phyloP scores from a whole-genome alignment of 139 green algal species.

The Closterium sp. region DNA sequence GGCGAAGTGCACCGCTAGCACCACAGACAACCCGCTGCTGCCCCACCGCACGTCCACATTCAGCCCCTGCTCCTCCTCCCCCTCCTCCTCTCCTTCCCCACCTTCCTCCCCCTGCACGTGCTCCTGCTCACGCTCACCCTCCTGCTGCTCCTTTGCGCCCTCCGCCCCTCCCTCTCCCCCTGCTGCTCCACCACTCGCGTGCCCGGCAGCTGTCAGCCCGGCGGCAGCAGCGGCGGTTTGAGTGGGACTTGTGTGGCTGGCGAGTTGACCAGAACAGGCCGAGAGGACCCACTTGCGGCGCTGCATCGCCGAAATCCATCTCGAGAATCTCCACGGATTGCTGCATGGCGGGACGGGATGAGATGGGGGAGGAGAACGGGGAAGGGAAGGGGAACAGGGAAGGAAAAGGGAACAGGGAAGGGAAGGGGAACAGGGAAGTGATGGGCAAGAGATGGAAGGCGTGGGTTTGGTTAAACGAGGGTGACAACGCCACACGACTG shows the following conservation, averaged over 20 bases:
- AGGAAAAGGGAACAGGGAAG: neutral
- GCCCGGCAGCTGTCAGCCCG: neutral
- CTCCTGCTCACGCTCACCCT: neutral
- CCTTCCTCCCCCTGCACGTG: neutral
- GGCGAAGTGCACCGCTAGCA: neutral
- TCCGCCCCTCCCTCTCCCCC: neutral
- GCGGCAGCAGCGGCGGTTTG: neutral
- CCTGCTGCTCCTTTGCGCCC: neutral
- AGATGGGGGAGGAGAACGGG: neutral
- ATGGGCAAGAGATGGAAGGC: neutral
- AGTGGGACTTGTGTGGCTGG: neutral
- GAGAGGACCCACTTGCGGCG: neutral
- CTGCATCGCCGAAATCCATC: neutral
- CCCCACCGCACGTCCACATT: neutral
- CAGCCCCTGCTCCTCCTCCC: neutral
- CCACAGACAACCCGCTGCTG: neutral
- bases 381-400: too few species aligned
- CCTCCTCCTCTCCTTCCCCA: neutral
- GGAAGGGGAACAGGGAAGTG: neutral
- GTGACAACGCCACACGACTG: too few species aligned
- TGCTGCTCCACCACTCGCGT: neutral
- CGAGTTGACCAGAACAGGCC: neutral
- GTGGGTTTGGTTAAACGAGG: too few species aligned
- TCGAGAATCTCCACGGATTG: neutral
- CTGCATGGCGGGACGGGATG: neutral